Conservation (phyloP, 371 early-diverging fungal genomes). For the Capillidium rhysosporum region DNA sequence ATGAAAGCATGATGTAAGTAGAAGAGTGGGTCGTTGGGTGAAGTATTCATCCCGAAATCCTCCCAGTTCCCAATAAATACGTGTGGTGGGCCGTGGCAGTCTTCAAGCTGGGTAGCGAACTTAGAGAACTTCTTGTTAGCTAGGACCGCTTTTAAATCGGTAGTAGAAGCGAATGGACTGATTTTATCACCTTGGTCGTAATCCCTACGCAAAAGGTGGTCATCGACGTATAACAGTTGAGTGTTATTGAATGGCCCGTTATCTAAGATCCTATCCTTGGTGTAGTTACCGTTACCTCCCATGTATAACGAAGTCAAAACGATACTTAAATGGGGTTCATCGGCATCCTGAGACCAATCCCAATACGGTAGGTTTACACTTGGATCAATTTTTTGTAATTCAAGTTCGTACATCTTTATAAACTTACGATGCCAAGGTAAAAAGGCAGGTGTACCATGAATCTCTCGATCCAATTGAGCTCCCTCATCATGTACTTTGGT, state of each 20-base stretch:
- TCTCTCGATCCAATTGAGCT: background rate
- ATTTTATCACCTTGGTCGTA: constrained; percentile 8
- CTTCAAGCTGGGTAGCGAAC: constrained; percentile 18
- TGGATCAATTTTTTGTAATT: constrained; percentile 15
- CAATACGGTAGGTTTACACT: constrained; percentile 24
- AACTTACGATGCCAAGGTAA: constrained; percentile 22
- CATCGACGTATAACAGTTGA: background rate
- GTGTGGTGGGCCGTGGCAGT: constrained; percentile 23
- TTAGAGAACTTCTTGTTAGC: constrained; percentile 10
- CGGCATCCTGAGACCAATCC: constrained; percentile 20
- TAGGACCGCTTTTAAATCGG: background rate
- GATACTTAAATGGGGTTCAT: constrained; percentile 6
- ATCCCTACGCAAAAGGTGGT: constrained; percentile 12
- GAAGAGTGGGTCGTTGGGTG: constrained; percentile 34
- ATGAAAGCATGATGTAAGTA: constrained; percentile 31
- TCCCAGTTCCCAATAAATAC: constrained; percentile 16
- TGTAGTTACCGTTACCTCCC: constrained; percentile 11
- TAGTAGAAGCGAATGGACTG: constrained; percentile 12
- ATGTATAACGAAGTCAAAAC: constrained; percentile 8
- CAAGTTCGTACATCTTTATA: constrained; percentile 13
- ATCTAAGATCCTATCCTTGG: background rate
- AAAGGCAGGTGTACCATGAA: constrained; percentile 10
- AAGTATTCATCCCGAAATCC: constrained; percentile 15
- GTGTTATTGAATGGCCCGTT: background rate
- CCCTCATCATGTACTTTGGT: background rate